phyloP scores from a whole-genome alignment of 805 yeast species.

The Zygoascus bituminiphila region DNA sequence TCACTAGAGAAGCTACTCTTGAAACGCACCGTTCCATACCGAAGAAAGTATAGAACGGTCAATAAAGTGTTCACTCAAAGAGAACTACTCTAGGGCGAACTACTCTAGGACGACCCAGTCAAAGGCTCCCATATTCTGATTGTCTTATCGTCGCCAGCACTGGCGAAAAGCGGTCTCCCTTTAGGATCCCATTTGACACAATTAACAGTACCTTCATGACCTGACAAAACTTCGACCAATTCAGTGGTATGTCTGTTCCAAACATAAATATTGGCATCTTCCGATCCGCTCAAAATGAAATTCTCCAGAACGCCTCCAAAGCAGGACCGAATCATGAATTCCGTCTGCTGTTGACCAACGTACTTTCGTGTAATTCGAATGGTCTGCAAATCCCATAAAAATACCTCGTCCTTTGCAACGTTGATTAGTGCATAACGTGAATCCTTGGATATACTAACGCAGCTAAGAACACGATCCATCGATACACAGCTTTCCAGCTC shows the following conservation, averaged over 20 bases:
- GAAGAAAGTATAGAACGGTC: no score
- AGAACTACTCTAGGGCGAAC: neutral
- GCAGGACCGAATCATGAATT: slow-evolving; percentile 64
- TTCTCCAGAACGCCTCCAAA: slow-evolving; percentile 68
- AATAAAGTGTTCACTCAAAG: no score
- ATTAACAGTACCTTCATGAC: slow-evolving; percentile 61
- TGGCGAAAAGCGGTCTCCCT: slow-evolving; percentile 50
- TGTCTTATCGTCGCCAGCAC: slow-evolving; percentile 74
- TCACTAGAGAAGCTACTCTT: no score
- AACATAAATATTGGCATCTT: slow-evolving; percentile 66
- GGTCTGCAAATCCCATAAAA: slow-evolving; percentile 66
- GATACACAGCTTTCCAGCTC: slow-evolving; percentile 26
- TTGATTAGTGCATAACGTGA: slow-evolving; percentile 51
- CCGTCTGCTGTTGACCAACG: slow-evolving; percentile 63
- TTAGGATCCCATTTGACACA: slow-evolving; percentile 67
- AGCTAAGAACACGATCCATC: slow-evolving; percentile 53
- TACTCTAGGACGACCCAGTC: neutral
- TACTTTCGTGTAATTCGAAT: slow-evolving; percentile 53
- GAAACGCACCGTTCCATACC: no score
- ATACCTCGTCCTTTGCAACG: slow-evolving; percentile 66
- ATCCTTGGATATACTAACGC: slow-evolving; percentile 53
- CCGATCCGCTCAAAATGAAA: slow-evolving; percentile 71
- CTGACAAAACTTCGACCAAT: slow-evolving; percentile 50
- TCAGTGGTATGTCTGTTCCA: slow-evolving; percentile 74
- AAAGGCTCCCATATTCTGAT: slow-evolving; percentile 41